Percentiles rank a stretch among this genome's conserved stretches.
These are phyloP conservation scores for Venturia carpophila DNA, from an alignment of 2,329 filamentous ascomycete genomes.

Conservation along the genomic window DNA sequence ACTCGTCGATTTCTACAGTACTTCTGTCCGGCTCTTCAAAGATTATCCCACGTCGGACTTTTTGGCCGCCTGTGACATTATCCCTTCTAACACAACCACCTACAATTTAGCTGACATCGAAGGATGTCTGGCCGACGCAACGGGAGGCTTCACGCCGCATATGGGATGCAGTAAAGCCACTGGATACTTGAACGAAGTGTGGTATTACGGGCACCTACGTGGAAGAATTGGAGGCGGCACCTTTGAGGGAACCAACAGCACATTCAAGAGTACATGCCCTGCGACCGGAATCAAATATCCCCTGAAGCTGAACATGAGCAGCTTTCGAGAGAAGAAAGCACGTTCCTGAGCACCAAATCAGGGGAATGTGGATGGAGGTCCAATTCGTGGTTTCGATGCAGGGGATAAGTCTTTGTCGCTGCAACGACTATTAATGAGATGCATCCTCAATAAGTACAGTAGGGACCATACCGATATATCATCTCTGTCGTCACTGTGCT, in stretches of 20 bases:
- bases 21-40: conserved; percentile 58
- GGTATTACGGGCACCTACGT: conserved; percentile 17
- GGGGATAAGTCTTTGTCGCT: too few species aligned
- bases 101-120: conserved; percentile 14
- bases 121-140: conserved; percentile 8
- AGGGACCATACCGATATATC: too few species aligned
- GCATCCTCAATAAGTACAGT: too few species aligned
- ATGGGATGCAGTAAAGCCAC: conserved; percentile 13
- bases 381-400: too few species aligned
- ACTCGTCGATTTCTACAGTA: conserved; percentile 61
- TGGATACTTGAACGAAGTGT: conserved; percentile 17
- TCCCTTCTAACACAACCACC: conserved; percentile 9
- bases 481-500: too few species aligned
- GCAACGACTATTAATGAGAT: too few species aligned
- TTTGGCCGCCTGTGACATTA: conserved; percentile 12
- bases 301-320: not conserved
- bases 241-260: conserved; percentile 14
- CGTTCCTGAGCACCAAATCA: not conserved
- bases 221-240: conserved; percentile 13
- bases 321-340: not conserved
- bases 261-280: conserved; percentile 15
- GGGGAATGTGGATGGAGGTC: too few species aligned
- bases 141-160: conserved; percentile 8
- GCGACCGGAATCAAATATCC: conserved; percentile 13
- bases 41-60: conserved; percentile 53